phyloP scores from a whole-genome alignment of 805 yeast genomes.

The Candida sanyiensis region DNA sequence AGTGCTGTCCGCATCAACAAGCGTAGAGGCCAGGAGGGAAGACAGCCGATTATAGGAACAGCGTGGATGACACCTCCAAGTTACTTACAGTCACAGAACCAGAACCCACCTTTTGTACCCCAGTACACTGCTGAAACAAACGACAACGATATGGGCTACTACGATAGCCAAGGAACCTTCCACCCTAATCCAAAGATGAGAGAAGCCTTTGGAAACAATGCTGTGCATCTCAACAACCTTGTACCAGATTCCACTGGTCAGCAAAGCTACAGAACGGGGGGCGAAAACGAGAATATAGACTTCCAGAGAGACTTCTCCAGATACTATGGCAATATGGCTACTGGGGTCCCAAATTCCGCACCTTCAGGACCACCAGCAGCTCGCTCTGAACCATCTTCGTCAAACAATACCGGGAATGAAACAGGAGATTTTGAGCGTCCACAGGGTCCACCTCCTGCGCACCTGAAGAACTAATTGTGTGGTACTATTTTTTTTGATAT shows the following conservation, averaged over 20 bases:
- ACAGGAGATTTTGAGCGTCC: constrained; percentile 4
- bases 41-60: constrained; percentile 65
- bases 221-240: constrained; percentile 16
- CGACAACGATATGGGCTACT: constrained; percentile 70
- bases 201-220: constrained; percentile 13
- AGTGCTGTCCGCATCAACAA: constrained; percentile 52
- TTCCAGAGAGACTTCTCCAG: constrained; percentile 25
- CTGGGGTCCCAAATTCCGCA: neutral
- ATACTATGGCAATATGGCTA: constrained; percentile 14
- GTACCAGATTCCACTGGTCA: constrained; percentile 23
- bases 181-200: constrained; percentile 33
- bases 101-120: constrained; percentile 57
- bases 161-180: constrained; percentile 22
- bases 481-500: neutral
- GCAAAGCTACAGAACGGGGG: constrained; percentile 12
- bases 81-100: constrained; percentile 37
- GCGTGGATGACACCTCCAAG: constrained; percentile 85
- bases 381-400: too few species aligned
- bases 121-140: constrained; percentile 61
- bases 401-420: too few species aligned
- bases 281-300: constrained; percentile 14
- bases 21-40: constrained; percentile 38
- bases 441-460: constrained; percentile 12
- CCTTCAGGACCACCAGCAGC: neutral
- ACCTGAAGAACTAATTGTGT: constrained; percentile 1